A percentile compares a stretch with the other conserved stretches of the same genome.
These are phyloP conservation scores for Colletotrichum sp. DNA, from an alignment of 2,329 filamentous ascomycete genomes.

Conservation along the genomic window DNA sequence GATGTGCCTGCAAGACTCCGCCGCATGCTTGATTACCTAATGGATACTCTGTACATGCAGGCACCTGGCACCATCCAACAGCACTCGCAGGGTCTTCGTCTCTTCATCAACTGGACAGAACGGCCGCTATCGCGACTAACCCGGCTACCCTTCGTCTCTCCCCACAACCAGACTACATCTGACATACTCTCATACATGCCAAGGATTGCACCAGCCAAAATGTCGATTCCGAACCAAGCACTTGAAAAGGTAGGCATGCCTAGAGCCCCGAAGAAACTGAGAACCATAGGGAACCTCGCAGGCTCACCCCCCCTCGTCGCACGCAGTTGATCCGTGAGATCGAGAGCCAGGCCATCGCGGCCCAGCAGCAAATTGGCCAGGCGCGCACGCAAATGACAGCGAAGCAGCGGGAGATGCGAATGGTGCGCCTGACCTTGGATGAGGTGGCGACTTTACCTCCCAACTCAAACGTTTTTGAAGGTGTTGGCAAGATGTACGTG, in stretches of 20 bases:
- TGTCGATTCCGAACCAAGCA: slow-evolving; percentile 95
- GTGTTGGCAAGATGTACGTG: slow-evolving; percentile 93
- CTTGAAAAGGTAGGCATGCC: slow-evolving; percentile 77
- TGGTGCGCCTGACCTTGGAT: slow-evolving; percentile 84
- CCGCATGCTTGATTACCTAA: neutral
- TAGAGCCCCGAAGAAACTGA: neutral
- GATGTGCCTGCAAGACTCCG: neutral
- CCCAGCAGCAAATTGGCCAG: slow-evolving; percentile 90
- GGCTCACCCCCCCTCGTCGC: slow-evolving; percentile 1
- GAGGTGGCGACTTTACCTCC: slow-evolving; percentile 80
- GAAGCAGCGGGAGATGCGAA: slow-evolving; percentile 87
- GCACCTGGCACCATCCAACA: neutral
- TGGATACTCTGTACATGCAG: neutral
- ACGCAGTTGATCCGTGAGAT: slow-evolving; percentile 88
- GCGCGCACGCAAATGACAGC: slow-evolving; percentile 83
- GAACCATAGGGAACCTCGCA: neutral
- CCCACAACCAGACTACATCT: neutral
- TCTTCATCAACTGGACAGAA: neutral
- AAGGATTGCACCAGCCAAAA: slow-evolving; percentile 44
- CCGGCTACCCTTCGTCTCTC: neutral
- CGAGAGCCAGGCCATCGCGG: slow-evolving; percentile 83
- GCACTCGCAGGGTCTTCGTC: neutral
- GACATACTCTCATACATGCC: neutral
- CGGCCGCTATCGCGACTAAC: neutral
- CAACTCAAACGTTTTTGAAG: slow-evolving; percentile 87